Conservation (phyloP, 2,329 filamentous ascomycete genomes). For the Cytospora schulzeri region DNA sequence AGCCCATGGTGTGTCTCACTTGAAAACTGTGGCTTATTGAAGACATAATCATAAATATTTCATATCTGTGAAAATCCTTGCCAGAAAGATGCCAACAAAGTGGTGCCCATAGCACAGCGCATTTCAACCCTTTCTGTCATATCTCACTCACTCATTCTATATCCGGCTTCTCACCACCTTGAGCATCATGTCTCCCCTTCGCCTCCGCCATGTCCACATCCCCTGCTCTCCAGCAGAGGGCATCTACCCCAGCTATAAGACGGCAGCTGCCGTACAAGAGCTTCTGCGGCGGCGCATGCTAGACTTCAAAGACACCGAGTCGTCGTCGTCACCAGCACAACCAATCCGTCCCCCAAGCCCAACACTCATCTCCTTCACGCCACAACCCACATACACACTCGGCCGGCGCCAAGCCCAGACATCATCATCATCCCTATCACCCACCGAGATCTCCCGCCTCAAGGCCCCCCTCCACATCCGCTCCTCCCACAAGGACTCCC, state of each 20-base stretch:
- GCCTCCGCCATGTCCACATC: slow-evolving; percentile 44
- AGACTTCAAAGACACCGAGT: slow-evolving; percentile 51
- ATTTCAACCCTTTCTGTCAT: not conserved
- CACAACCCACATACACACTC: slow-evolving; percentile 83
- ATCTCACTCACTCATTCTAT: not conserved
- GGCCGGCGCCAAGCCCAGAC: slow-evolving; percentile 71
- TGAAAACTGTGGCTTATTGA: not conserved
- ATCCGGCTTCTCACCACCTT: not conserved
- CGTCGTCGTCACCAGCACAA: slow-evolving; percentile 14
- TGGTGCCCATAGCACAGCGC: not conserved
- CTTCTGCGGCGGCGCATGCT: slow-evolving; percentile 54
- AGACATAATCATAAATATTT: not conserved
- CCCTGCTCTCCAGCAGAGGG: slow-evolving; percentile 33
- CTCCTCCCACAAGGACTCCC: slow-evolving; percentile 26
- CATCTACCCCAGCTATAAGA: slow-evolving; percentile 40
- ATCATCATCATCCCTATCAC: slow-evolving; percentile 43
- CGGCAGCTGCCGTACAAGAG: slow-evolving; percentile 43
- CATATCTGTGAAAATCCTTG: too few relatives aligned
- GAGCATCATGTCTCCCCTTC: slow-evolving; percentile 18
- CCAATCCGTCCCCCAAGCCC: slow-evolving; percentile 57
- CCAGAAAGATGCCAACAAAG: not conserved
- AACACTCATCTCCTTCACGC: slow-evolving; percentile 79
- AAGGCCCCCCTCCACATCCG: slow-evolving; percentile 42
- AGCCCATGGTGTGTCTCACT: not conserved
- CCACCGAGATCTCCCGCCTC: slow-evolving; percentile 49